Percentiles rank a stretch among this genome's conserved stretches.
Evolutionary conservation across 331 rosid genomes (phyloP).

Genomic region (Erythrophleum ivorense): DNA sequence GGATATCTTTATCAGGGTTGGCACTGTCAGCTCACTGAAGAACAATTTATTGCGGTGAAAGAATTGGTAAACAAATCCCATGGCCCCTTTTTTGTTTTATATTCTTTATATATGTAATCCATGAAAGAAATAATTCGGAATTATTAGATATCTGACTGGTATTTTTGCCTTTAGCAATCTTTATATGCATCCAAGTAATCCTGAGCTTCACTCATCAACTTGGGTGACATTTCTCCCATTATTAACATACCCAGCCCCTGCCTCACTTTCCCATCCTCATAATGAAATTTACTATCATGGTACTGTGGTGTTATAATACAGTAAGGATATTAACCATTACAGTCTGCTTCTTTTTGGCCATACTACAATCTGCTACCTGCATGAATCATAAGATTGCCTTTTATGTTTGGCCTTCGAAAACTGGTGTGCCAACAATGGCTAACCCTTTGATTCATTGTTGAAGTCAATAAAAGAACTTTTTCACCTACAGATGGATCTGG

Average conservation of each 20-base stretch:
- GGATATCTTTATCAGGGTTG: constrained; percentile 74
- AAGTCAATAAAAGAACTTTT: constrained; percentile 8
- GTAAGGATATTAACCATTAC: not conserved
- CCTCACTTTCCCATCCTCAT: constrained; percentile 17
- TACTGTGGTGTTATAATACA: constrained; percentile 7
- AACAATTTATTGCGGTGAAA: constrained; percentile 97
- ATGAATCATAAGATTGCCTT: constrained; percentile 5
- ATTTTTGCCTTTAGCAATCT: constrained; percentile 28
- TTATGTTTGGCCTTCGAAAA: constrained; percentile 27
- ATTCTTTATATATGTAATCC: constrained; percentile 17
- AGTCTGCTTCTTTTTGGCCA: not conserved
- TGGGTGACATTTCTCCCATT: constrained; percentile 20
- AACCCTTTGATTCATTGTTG: constrained; percentile 9
- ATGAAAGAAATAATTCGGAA: constrained; percentile 25
- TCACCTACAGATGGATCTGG: constrained; percentile 23
- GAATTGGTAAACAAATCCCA: constrained; percentile 71
- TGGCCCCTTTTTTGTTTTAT: constrained; percentile 21
- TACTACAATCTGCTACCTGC: constrained; percentile 18
- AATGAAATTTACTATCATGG: constrained; percentile 5
- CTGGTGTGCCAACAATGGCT: constrained; percentile 24
- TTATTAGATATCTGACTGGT: constrained; percentile 23
- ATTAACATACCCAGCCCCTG: constrained; percentile 31
- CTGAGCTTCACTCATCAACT: constrained; percentile 22
- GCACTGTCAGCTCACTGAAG: constrained; percentile 93
- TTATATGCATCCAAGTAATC: constrained; percentile 35